Conservation (phyloP, 1,139 yeast genomes). For the Blastobotrys persicus region DNA sequence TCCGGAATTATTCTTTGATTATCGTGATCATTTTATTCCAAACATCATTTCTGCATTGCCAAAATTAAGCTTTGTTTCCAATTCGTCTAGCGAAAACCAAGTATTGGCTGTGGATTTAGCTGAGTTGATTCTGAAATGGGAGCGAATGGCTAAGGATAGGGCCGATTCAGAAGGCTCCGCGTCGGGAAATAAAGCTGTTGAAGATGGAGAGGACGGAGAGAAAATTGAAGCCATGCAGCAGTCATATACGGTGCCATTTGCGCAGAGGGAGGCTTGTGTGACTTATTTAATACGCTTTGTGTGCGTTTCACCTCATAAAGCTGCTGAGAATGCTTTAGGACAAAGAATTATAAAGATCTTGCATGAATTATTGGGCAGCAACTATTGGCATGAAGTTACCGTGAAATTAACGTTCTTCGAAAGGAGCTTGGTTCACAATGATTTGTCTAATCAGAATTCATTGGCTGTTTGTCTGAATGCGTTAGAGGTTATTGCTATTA, state of each 20-base stretch:
- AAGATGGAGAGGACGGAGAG: slow-evolving; percentile 23
- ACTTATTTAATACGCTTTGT: slow-evolving; percentile 85
- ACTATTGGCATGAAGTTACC: slow-evolving; percentile 82
- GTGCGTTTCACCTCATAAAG: slow-evolving; percentile 82
- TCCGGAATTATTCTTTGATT: slow-evolving; percentile 77
- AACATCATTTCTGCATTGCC: slow-evolving; percentile 95
- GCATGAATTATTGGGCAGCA: slow-evolving; percentile 66
- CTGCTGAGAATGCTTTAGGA: slow-evolving; percentile 80
- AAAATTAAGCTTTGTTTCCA: slow-evolving; percentile 76
- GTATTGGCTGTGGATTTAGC: slow-evolving; percentile 85
- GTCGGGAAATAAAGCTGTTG: slow-evolving; percentile 9
- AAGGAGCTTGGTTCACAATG: slow-evolving; percentile 75
- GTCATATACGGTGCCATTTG: slow-evolving; percentile 62
- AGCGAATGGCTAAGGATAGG: slow-evolving; percentile 41
- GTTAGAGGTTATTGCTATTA: slow-evolving; percentile 83
- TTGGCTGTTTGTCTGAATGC: slow-evolving; percentile 85
- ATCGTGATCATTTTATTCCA: slow-evolving; percentile 85
- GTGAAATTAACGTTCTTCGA: slow-evolving; percentile 85
- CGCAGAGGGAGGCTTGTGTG: slow-evolving; percentile 87
- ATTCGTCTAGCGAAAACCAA: slow-evolving; percentile 80
- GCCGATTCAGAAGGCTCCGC: slow-evolving; percentile 28
- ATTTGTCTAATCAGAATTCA: slow-evolving; percentile 55
- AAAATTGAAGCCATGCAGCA: slow-evolving; percentile 20
- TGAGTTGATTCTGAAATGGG: slow-evolving; percentile 85
- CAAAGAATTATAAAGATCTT: slow-evolving; percentile 75